A percentile compares a stretch with the other conserved stretches of the same genome.
These are phyloP conservation scores for Flaveria sonorensis DNA, from an alignment of 129 eudicot genomes.

Conservation along the genomic window DNA sequence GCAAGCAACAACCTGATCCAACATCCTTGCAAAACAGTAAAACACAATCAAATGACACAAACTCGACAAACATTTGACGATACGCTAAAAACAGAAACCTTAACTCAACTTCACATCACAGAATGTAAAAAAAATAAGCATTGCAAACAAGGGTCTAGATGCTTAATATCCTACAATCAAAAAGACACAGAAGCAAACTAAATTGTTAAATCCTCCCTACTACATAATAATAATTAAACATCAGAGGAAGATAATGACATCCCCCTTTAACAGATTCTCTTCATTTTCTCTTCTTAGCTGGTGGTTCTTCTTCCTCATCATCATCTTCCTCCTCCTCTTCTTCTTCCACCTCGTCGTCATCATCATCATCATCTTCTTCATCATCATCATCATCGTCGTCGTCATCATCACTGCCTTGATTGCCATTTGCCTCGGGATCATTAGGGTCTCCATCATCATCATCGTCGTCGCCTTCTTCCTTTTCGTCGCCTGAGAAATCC, in stretches of 20 bases:
- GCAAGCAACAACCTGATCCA: no score
- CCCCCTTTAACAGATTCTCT: slow-evolving; percentile 9
- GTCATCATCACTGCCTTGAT: slow-evolving; percentile 58
- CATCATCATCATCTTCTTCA: slow-evolving; percentile 46
- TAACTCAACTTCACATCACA: not conserved
- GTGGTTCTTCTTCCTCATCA: slow-evolving; percentile 84
- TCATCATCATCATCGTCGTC: slow-evolving; percentile 60
- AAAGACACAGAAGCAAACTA: slow-evolving; percentile 27
- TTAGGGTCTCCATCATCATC: slow-evolving; percentile 68
- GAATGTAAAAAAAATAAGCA: not conserved
- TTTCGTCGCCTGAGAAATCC: slow-evolving; percentile 85
- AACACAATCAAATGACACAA: no score
- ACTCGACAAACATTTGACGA: not conserved
- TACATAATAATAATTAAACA: slow-evolving; percentile 40
- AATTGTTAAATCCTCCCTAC: slow-evolving; percentile 31
- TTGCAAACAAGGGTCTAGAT: slow-evolving; percentile 22
- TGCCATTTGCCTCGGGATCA: slow-evolving; percentile 70
- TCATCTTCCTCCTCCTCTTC: slow-evolving; percentile 60
- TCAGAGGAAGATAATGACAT: slow-evolving; percentile 4
- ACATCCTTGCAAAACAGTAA: no score
- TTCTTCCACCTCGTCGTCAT: slow-evolving; percentile 27
- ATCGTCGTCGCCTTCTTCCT: slow-evolving; percentile 44
- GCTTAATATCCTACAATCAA: slow-evolving; percentile 23
- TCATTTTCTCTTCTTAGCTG: slow-evolving; percentile 92
- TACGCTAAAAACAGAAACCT: not conserved